Percentiles rank a stretch among this genome's conserved stretches.
Conservation (phyloP, 2,329 filamentous ascomycete genomes). For the Metarhizium brunneum region DNA sequence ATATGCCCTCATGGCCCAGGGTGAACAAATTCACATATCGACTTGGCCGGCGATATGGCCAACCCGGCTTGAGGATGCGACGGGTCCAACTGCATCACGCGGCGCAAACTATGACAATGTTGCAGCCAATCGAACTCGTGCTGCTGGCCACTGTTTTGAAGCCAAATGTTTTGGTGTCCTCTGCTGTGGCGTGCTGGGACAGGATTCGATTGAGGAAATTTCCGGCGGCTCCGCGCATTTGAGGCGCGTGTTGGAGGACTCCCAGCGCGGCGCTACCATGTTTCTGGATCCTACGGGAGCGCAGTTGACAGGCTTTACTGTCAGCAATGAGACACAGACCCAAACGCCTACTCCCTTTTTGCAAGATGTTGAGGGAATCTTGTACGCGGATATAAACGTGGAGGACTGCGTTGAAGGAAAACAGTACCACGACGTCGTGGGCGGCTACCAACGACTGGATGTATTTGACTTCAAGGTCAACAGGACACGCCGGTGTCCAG, state of each 20-base stretch:
- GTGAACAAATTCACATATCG: constrained; percentile 45
- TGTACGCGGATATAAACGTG: constrained; percentile 43
- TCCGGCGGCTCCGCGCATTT: constrained; percentile 17
- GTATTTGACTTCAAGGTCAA: constrained; percentile 43
- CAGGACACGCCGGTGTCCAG: constrained; percentile 26
- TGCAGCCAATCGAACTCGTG: constrained; percentile 39
- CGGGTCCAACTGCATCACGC: accelerated
- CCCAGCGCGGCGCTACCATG: constrained; percentile 35
- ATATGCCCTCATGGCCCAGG: constrained; percentile 43
- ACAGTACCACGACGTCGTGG: constrained; percentile 47
- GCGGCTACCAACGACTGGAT: constrained; percentile 45
- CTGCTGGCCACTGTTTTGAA: constrained; percentile 48
- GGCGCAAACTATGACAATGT: constrained; percentile 41
- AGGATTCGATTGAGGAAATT: constrained; percentile 26
- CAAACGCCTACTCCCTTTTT: constrained; percentile 24
- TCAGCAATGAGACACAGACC: constrained; percentile 14
- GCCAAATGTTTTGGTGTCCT: constrained; percentile 47
- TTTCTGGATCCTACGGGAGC: constrained; percentile 43
- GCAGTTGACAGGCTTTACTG: constrained; percentile 25
- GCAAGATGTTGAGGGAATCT: constrained; percentile 35
- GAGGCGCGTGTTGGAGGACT: constrained; percentile 23
- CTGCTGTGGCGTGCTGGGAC: constrained; percentile 33
- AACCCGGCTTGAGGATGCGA: constrained; percentile 21
- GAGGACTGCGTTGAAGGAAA: constrained; percentile 43
- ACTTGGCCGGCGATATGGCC: constrained; percentile 48